A percentile compares a stretch with the other conserved stretches of the same genome.
phyloP scores from a whole-genome alignment of 1,284 basidiomycete genomes.

The Moniliophthora roreri region DNA sequence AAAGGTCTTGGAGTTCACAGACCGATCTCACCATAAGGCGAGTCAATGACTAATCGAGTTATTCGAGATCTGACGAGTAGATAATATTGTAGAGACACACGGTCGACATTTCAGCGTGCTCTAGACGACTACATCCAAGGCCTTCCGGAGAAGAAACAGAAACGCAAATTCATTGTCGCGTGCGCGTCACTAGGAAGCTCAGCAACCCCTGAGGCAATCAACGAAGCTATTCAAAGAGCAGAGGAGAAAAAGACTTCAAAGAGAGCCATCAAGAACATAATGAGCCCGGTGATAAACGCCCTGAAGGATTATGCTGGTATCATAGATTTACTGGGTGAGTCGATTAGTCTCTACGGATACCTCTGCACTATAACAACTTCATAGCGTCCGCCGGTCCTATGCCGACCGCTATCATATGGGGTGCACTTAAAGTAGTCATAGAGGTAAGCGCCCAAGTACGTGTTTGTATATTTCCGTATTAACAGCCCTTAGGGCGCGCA shows the following conservation, averaged over 20 bases:
- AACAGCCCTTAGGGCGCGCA: constrained; percentile 11
- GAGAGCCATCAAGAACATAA: constrained; percentile 9
- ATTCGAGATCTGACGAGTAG: not conserved
- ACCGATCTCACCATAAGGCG: not conserved
- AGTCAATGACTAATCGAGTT: not conserved
- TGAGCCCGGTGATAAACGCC: constrained; percentile 14
- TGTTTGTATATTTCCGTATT: too few species aligned
- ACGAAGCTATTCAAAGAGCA: constrained; percentile 7
- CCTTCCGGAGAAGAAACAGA: constrained; percentile 15
- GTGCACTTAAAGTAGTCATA: constrained; percentile 19
- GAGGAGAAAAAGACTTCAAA: constrained; percentile 7
- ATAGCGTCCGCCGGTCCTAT: constrained; percentile 18
- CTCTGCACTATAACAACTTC: not conserved
- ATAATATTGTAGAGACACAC: too few species aligned
- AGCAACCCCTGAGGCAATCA: constrained; percentile 13
- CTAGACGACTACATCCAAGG: constrained; percentile 9
- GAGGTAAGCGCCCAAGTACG: too few species aligned
- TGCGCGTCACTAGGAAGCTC: not conserved
- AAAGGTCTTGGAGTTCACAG: not conserved
- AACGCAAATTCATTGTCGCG: constrained; percentile 14
- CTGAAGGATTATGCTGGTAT: constrained; percentile 14
- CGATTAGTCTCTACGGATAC: not conserved
- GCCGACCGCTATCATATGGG: constrained; percentile 23
- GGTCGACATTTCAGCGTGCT: constrained; percentile 10
- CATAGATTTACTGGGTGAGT: constrained; percentile 15